Evolutionary conservation across 2,329 filamentous ascomycete species (phyloP).

Genomic region (Meredithiella fracta): DNA sequence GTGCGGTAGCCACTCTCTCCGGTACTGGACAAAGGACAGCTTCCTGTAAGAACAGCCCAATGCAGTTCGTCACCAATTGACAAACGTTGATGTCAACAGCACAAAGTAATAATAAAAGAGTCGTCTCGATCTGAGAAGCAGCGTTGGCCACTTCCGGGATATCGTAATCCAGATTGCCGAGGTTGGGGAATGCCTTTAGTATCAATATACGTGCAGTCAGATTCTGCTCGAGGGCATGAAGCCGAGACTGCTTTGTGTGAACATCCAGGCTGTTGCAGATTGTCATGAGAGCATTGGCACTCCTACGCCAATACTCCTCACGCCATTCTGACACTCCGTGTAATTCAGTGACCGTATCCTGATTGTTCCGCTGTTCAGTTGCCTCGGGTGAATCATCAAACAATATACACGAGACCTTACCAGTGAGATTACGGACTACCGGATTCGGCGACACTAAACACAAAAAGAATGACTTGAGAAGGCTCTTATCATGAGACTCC

Average conservation of each 20-base stretch:
- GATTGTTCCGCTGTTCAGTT: constrained; percentile 21
- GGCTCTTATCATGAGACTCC: constrained; percentile 7
- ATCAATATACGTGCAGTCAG: constrained; percentile 38
- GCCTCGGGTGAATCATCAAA: constrained; percentile 24
- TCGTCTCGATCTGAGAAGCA: constrained; percentile 41
- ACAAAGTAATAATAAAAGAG: constrained; percentile 46
- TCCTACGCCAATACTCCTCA: constrained; percentile 33
- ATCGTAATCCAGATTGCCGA: constrained; percentile 34
- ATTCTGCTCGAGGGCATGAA: constrained; percentile 28
- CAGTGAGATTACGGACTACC: constrained; percentile 31
- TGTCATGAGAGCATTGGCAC: constrained; percentile 10
- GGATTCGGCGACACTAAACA: constrained; percentile 37
- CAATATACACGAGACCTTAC: constrained; percentile 31
- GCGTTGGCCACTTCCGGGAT: constrained; percentile 36
- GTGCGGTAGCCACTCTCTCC: constrained; percentile 22
- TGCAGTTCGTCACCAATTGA: constrained; percentile 45
- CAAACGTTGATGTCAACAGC: constrained; percentile 50
- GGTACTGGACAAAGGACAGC: constrained; percentile 35
- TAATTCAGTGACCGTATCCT: constrained; percentile 21
- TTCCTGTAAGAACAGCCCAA: constrained; percentile 46
- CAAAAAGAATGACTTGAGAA: constrained; percentile 28
- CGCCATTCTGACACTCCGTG: constrained; percentile 24
- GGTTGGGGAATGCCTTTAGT: constrained; percentile 21
- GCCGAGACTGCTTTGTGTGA: constrained; percentile 9
- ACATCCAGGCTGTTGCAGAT: constrained; percentile 12